These are phyloP conservation scores for Termitomyces sp. DNA, from an alignment of 1,284 basidiomycete genomes.

Conservation along the genomic window DNA sequence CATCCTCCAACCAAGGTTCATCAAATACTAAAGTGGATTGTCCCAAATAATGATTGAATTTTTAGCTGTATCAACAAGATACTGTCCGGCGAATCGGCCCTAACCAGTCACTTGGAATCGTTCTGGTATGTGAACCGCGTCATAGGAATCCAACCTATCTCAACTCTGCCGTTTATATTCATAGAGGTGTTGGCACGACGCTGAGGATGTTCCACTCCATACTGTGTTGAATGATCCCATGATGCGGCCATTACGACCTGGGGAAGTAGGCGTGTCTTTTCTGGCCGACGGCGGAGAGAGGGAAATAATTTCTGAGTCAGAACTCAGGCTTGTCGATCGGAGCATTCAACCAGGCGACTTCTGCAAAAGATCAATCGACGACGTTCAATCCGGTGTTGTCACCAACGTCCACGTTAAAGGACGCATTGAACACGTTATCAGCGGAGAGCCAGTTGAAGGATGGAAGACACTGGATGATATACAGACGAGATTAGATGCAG, in stretches of 20 bases:
- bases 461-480: constrained; percentile 65
- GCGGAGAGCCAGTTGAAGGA: constrained; percentile 50
- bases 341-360: constrained; percentile 78
- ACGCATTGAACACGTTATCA: constrained; percentile 73
- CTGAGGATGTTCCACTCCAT: constrained; percentile 54
- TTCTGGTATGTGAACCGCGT: constrained; percentile 38
- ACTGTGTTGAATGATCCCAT: constrained; percentile 56
- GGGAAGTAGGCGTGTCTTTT: constrained; percentile 82
- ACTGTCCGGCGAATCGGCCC: constrained; percentile 51
- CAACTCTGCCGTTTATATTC: not conserved
- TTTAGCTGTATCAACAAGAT: constrained; percentile 76
- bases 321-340: constrained; percentile 74
- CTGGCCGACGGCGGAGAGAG: constrained; percentile 49
- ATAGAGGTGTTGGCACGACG: constrained; percentile 80
- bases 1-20: constrained; percentile 22
- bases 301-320: constrained; percentile 68
- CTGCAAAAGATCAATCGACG: constrained; percentile 75
- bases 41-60: not conserved
- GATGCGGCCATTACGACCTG: constrained; percentile 68
- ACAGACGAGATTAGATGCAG: constrained; percentile 52
- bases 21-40: not conserved
- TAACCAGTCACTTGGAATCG: constrained; percentile 42
- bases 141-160: not conserved
- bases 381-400: constrained; percentile 77
- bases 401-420: constrained; percentile 57